Conservation (phyloP, 1,284 basidiomycete genomes). For the Cutaneotrichosporon arboriforme region DNA sequence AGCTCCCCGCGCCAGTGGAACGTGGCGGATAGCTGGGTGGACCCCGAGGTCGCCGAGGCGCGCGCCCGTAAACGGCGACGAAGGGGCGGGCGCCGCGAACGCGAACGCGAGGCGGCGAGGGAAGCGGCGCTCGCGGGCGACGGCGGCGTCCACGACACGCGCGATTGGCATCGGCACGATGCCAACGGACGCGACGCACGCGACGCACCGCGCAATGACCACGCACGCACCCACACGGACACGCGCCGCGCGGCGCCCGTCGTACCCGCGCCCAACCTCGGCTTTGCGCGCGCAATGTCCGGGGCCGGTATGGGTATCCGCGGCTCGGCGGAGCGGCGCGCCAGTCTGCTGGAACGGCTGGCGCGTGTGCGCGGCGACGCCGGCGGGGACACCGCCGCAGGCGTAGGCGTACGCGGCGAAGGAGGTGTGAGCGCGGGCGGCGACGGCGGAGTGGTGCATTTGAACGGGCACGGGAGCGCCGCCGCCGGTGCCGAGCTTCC, state of each 20-base stretch:
- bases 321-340: constrained; percentile 14
- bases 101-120: background rate
- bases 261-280: too few relatives aligned
- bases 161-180: too few relatives aligned
- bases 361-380: constrained; percentile 1
- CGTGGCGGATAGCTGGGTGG: constrained; percentile 40
- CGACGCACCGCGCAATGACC: too few relatives aligned
- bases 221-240: background rate
- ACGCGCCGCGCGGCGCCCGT: background rate
- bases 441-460: too few relatives aligned
- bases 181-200: too few relatives aligned
- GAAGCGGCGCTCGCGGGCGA: background rate
- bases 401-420: background rate
- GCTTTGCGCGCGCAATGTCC: constrained; percentile 6
- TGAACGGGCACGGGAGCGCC: too few relatives aligned
- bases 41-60: constrained; percentile 28
- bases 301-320: constrained; percentile 12
- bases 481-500: too few relatives aligned
- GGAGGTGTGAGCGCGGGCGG: background rate
- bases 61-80: background rate
- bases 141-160: too few relatives aligned
- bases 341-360: constrained; percentile 16
- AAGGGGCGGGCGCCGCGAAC: background rate
- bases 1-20: constrained; percentile 29
- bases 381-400: background rate